Conservation (phyloP, 73 alveolate species). For the Symbiodinium pilosum region DNA sequence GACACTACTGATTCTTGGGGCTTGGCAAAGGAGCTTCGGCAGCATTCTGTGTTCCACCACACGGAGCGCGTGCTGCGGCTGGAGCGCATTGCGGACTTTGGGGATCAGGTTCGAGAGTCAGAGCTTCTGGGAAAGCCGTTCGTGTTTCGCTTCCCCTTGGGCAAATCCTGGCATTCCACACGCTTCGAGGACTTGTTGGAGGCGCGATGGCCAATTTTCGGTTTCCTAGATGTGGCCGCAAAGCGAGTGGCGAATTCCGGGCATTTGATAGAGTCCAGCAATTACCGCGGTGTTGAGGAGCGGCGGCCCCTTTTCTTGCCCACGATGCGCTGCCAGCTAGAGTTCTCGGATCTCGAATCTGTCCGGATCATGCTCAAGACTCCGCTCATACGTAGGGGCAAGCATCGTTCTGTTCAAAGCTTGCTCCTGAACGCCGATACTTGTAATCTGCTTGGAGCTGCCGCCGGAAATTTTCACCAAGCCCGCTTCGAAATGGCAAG, state of each 20-base stretch:
- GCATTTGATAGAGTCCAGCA: neutral
- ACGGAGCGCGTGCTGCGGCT: neutral
- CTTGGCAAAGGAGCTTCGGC: conserved; percentile 14
- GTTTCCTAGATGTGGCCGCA: neutral
- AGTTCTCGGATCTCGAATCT: neutral
- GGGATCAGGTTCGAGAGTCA: conserved; percentile 7
- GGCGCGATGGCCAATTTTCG: conserved; percentile 78
- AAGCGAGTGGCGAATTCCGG: conserved; percentile 12
- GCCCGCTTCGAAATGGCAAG: conserved; percentile 8
- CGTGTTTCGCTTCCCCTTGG: conserved; percentile 27
- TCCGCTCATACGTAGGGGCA: neutral
- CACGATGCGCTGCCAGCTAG: conserved; percentile 24
- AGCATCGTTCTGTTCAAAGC: neutral
- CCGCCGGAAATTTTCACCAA: conserved; percentile 44
- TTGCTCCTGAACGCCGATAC: conserved; percentile 43
- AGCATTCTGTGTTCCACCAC: conserved; percentile 38
- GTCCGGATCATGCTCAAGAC: neutral
- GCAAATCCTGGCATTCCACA: conserved; percentile 31
- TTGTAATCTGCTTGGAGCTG: conserved; percentile 31
- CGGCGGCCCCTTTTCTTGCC: conserved; percentile 52
- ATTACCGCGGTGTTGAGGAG: neutral
- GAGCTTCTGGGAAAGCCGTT: conserved; percentile 8
- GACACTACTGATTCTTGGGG: neutral
- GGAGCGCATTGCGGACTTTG: neutral
- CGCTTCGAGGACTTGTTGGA: conserved; percentile 48